phyloP scores from a whole-genome alignment of 805 yeast genomes.

The Saturnispora silvae region DNA sequence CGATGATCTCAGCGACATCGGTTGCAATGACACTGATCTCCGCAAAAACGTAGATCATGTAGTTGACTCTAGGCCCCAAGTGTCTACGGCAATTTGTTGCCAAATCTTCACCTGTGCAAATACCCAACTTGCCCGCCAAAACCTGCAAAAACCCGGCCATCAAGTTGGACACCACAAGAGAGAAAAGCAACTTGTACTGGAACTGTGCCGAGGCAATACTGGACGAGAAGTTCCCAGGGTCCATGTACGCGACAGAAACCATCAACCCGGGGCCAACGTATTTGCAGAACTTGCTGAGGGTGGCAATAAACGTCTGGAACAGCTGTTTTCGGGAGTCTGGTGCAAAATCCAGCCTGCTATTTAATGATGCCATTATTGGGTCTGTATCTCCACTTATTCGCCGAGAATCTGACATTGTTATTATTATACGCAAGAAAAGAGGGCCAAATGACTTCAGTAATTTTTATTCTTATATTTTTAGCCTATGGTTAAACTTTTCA shows the following conservation, averaged over 20 bases:
- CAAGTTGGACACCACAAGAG: slow-evolving; percentile 67
- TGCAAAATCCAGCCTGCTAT: too few relatives aligned
- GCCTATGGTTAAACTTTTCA: too few relatives aligned
- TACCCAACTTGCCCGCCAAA: slow-evolving; percentile 78
- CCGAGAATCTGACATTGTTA: background rate
- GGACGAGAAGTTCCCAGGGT: slow-evolving; percentile 94
- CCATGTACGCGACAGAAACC: slow-evolving; percentile 95
- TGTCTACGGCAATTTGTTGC: slow-evolving; percentile 80
- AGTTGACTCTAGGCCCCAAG: slow-evolving; percentile 50
- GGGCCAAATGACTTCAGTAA: too few relatives aligned
- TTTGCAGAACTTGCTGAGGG: slow-evolving; percentile 28
- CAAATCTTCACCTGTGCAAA: slow-evolving; percentile 86
- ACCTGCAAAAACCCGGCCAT: slow-evolving; percentile 83
- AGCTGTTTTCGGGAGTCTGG: background rate
- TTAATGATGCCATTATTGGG: too few relatives aligned
- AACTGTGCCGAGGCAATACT: slow-evolving; percentile 77
- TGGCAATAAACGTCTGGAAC: background rate
- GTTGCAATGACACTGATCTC: slow-evolving; percentile 91
- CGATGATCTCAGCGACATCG: slow-evolving; percentile 93
- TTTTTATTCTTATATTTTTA: too few relatives aligned
- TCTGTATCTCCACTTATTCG: background rate
- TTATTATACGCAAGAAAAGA: background rate
- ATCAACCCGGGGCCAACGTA: slow-evolving; percentile 89
- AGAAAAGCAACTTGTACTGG: slow-evolving; percentile 67
- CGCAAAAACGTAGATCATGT: slow-evolving; percentile 62